Conservation (phyloP, 805 yeast species). For the Saccharomycopsis selenospora region DNA sequence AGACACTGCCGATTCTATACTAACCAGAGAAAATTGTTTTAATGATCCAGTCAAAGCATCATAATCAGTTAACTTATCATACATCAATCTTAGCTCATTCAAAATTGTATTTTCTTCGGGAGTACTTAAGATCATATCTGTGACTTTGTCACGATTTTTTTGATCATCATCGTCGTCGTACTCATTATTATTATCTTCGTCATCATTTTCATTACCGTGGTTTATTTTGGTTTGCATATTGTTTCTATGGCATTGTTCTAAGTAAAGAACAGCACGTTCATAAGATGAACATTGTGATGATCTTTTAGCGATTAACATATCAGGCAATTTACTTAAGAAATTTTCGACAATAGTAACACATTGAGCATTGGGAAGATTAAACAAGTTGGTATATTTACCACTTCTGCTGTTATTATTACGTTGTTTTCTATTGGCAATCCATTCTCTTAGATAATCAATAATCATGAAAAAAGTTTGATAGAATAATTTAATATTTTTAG, state of each 20-base stretch:
- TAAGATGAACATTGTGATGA: constrained; percentile 79
- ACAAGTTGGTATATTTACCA: constrained; percentile 20
- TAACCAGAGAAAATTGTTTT: constrained; percentile 60
- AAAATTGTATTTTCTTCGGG: constrained; percentile 25
- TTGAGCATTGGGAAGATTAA: constrained; percentile 18
- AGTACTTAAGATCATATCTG: too few relatives aligned
- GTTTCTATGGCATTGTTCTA: constrained; percentile 65
- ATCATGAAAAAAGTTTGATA: constrained; percentile 71
- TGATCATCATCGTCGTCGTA: constrained; percentile 29
- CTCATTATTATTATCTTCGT: constrained; percentile 20
- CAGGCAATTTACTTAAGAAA: constrained; percentile 53
- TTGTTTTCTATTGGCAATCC: constrained; percentile 45
- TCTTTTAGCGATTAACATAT: constrained; percentile 63
- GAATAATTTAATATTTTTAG: constrained; percentile 56
- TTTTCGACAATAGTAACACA: constrained; percentile 35
- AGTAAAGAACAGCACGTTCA: constrained; percentile 79
- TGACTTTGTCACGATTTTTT: constrained; percentile 21
- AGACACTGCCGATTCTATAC: constrained; percentile 65
- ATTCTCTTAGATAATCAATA: constrained; percentile 75
- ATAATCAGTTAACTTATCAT: constrained; percentile 79
- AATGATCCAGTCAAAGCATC: constrained; percentile 87
- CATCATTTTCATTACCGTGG: neutral
- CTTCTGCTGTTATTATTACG: constrained; percentile 25
- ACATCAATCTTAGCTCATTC: constrained; percentile 63
- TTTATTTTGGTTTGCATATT: constrained; percentile 16